Conservation (phyloP, 1,139 yeast genomes). For the Lodderomyces elongisporus region DNA sequence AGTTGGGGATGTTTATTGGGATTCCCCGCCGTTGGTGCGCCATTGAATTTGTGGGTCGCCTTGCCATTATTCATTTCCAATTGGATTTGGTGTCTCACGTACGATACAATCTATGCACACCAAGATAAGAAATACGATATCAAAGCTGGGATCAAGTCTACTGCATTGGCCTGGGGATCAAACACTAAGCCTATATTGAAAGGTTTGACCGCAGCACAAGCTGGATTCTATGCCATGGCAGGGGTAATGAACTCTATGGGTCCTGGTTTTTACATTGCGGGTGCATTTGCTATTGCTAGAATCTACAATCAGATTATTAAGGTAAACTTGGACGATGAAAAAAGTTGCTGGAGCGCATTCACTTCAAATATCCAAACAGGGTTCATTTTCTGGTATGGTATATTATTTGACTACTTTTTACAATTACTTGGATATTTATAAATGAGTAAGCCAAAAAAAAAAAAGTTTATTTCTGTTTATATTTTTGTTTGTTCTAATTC, state of each 20-base stretch:
- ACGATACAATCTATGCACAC: slow-evolving; percentile 96
- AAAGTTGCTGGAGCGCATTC: slow-evolving; percentile 78
- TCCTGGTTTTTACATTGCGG: slow-evolving; percentile 71
- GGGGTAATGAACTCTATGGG: slow-evolving; percentile 84
- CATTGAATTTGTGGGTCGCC: slow-evolving; percentile 71
- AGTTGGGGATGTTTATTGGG: slow-evolving; percentile 96
- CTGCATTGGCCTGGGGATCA: slow-evolving; percentile 91
- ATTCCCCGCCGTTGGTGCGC: slow-evolving; percentile 88
- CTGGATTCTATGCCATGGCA: slow-evolving; percentile 58
- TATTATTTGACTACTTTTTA: slow-evolving; percentile 65
- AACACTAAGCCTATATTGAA: slow-evolving; percentile 65
- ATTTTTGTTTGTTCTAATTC: no score
- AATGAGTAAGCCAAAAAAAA: no score
- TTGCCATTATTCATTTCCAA: slow-evolving; percentile 72
- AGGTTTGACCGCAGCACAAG: slow-evolving; percentile 62
- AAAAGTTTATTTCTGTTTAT: no score
- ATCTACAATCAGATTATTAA: slow-evolving; percentile 58
- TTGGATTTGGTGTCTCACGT: slow-evolving; percentile 89
- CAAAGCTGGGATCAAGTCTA: slow-evolving; percentile 86
- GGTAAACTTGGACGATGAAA: slow-evolving; percentile 76
- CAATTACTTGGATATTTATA: slow-evolving; percentile 43
- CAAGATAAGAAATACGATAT: slow-evolving; percentile 90
- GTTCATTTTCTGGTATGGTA: slow-evolving; percentile 69
- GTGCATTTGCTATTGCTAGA: slow-evolving; percentile 64
- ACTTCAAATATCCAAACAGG: slow-evolving; percentile 78